phyloP scores from a whole-genome alignment of 1,139 yeast species.

The Yamadazyma spencermartinsiae region DNA sequence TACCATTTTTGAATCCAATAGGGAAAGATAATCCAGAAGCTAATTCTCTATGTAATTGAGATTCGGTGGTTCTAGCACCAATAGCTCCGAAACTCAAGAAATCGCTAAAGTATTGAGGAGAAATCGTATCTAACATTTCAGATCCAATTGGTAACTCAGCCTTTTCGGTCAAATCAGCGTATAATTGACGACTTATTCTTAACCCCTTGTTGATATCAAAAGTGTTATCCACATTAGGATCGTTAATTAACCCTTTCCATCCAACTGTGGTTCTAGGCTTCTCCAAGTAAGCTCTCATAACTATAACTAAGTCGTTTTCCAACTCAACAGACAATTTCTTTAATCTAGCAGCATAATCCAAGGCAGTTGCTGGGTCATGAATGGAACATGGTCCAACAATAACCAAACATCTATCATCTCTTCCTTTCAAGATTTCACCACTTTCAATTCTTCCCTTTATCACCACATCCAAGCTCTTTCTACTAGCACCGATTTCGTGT shows the following conservation, averaged over 20 bases:
- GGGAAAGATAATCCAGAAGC: slow-evolving; percentile 97
- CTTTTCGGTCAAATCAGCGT: slow-evolving; percentile 72
- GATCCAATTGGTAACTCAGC: slow-evolving; percentile 86
- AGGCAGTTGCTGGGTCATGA: slow-evolving; percentile 90
- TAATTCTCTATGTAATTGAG: slow-evolving; percentile 93
- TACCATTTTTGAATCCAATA: slow-evolving; percentile 95
- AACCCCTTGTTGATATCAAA: slow-evolving; percentile 95
- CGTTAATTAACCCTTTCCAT: slow-evolving; percentile 97
- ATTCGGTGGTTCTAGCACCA: slow-evolving; percentile 97
- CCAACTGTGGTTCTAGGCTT: slow-evolving; percentile 99
- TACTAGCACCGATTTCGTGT: slow-evolving; percentile 72
- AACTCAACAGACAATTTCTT: slow-evolving; percentile 59
- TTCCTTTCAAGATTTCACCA: slow-evolving; percentile 65
- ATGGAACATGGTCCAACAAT: slow-evolving; percentile 96
- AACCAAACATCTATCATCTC: slow-evolving; percentile 79
- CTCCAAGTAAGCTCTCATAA: slow-evolving; percentile 97
- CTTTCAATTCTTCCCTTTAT: slow-evolving; percentile 76
- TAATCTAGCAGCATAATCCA: slow-evolving; percentile 78
- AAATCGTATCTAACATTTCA: slow-evolving; percentile 96
- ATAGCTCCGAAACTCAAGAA: slow-evolving; percentile 92
- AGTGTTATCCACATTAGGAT: slow-evolving; percentile 93
- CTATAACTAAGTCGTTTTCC: slow-evolving; percentile 74
- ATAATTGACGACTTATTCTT: slow-evolving; percentile 82
- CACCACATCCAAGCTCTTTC: slow-evolving; percentile 64
- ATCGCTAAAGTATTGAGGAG: slow-evolving; percentile 91